Percentiles rank a stretch among this genome's conserved stretches.
phyloP scores from a whole-genome alignment of 139 green algal species.

The Picochlorum sp. region DNA sequence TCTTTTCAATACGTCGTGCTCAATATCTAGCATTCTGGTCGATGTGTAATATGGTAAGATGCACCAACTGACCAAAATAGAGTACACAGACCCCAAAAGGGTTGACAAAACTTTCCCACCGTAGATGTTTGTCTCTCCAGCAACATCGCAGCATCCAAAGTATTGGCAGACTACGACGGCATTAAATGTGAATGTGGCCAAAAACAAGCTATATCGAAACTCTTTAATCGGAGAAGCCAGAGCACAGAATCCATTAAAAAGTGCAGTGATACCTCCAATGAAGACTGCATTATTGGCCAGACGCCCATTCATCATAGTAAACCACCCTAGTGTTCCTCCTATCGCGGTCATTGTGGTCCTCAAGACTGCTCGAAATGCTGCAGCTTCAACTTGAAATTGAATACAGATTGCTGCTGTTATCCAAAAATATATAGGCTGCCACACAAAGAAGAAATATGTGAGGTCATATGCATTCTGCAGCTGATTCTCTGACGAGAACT shows the following conservation, averaged over 20 bases:
- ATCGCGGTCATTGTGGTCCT: conserved; percentile 12
- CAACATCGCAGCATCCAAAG: conserved; percentile 17
- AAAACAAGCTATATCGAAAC: conserved; percentile 17
- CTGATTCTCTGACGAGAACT: background rate
- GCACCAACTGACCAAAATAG: conserved; percentile 10
- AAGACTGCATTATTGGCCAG: conserved; percentile 17
- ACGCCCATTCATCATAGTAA: conserved; percentile 16
- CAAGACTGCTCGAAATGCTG: conserved; percentile 11
- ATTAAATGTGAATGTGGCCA: conserved; percentile 13
- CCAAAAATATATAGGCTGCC: conserved; percentile 21
- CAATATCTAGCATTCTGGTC: conserved; percentile 1
- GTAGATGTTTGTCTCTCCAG: conserved; percentile 6
- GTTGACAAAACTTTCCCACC: conserved; percentile 17
- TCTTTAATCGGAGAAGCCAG: conserved; percentile 9
- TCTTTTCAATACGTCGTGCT: conserved; percentile 3
- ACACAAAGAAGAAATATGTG: conserved; percentile 14
- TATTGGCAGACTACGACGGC: conserved; percentile 19
- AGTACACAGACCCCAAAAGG: conserved; percentile 10
- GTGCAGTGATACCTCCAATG: background rate
- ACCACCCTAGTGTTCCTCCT: conserved; percentile 5
- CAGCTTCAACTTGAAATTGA: conserved; percentile 18
- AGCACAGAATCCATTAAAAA: background rate
- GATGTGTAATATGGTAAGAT: conserved; percentile 13
- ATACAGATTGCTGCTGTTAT: conserved; percentile 24
- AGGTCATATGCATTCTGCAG: conserved; percentile 1